Evolutionary conservation across 2,329 filamentous ascomycete species (phyloP), one percentile per base, ranked within the genome.

Genomic region (Fusarium avenaceum): DNA sequence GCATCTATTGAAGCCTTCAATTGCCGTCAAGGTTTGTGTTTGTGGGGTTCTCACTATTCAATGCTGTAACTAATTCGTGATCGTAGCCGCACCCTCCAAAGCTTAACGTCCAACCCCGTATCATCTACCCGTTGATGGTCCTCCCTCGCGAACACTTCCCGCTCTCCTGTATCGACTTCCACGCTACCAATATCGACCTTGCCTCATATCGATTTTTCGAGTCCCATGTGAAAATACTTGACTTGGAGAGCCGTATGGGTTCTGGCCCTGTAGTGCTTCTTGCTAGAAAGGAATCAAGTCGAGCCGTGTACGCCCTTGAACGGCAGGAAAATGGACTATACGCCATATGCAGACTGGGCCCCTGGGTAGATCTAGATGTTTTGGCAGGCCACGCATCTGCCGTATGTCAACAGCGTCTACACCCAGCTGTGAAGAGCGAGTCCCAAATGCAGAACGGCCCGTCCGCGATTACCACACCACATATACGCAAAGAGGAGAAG

Each of bases 291-390:
- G 86, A 90, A 43, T 80, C 83, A 26, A 84, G 83, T 63, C 81
- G 82, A 57, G 81, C 80, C 35, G 66, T 87, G 0, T 91, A 88
- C 74, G 89, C 85, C 14, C 79, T 92, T n/a, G 92, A 94, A 79
- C 84, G 87, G 24, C 87, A 92, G 35, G 80, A 83, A 17, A 77
- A 80, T 46, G 85, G 85, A 1, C 80, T 90, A 5, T 94, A 92
- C 75, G 86, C 87, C 13, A 76, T 93, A 26, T 94, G 90, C 76
- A 89, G 86, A 71, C 80, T 96, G 43, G 90, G 87, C 3, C 77
- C 81, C 20, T 92, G 90, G 90, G 83, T 92, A 22, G 85, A 89
- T 63, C 75, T 90, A 51, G 82, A 85, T 35, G 79, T 82, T 8
- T 79, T 94, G 28, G 78, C 79, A 24, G 75, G 77, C 13, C 76